Percentiles rank a stretch among this genome's conserved stretches.
phyloP scores from a whole-genome alignment of 2,329 filamentous ascomycete genomes.

The Ciborinia camelliae region DNA sequence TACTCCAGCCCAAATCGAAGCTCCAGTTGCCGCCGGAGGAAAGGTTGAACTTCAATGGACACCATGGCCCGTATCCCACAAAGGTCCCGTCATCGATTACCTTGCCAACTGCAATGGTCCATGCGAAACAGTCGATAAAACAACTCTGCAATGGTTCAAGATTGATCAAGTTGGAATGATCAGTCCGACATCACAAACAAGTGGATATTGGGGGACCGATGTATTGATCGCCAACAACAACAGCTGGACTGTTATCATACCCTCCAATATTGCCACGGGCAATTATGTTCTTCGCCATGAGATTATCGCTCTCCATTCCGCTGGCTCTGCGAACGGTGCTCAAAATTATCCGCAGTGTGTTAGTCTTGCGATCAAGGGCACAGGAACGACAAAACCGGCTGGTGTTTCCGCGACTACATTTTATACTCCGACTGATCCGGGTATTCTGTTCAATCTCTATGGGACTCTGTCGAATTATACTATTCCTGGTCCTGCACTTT shows the following conservation, averaged over 20 bases:
- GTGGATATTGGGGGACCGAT: slow-evolving; percentile 44
- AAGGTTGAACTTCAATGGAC: slow-evolving; percentile 60
- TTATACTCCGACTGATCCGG: slow-evolving; percentile 43
- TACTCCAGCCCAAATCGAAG: slow-evolving; percentile 48
- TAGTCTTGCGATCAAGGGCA: slow-evolving; percentile 46
- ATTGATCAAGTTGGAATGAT: slow-evolving; percentile 41
- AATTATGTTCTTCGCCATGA: slow-evolving; percentile 53
- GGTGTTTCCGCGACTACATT: slow-evolving; percentile 42
- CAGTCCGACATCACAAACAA: slow-evolving; percentile 29
- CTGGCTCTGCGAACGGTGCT: slow-evolving; percentile 42
- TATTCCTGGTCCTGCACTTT: slow-evolving; percentile 40
- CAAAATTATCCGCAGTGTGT: slow-evolving; percentile 51
- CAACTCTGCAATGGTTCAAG: slow-evolving; percentile 43
- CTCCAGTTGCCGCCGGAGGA: slow-evolving; percentile 58
- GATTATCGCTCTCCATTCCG: slow-evolving; percentile 35
- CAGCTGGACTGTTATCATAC: slow-evolving; percentile 49
- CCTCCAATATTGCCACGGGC: slow-evolving; percentile 43
- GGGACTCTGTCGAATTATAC: slow-evolving; percentile 34
- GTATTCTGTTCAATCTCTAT: slow-evolving; percentile 44
- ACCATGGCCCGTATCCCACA: slow-evolving; percentile 61
- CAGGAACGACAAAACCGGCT: slow-evolving; percentile 40
- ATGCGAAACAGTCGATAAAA: slow-evolving; percentile 43
- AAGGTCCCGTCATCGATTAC: slow-evolving; percentile 40
- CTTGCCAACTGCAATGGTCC: slow-evolving; percentile 39
- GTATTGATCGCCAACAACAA: slow-evolving; percentile 52